Conservation (phyloP, 2,329 filamentous ascomycete genomes). For the Microcyclosporella mali region DNA sequence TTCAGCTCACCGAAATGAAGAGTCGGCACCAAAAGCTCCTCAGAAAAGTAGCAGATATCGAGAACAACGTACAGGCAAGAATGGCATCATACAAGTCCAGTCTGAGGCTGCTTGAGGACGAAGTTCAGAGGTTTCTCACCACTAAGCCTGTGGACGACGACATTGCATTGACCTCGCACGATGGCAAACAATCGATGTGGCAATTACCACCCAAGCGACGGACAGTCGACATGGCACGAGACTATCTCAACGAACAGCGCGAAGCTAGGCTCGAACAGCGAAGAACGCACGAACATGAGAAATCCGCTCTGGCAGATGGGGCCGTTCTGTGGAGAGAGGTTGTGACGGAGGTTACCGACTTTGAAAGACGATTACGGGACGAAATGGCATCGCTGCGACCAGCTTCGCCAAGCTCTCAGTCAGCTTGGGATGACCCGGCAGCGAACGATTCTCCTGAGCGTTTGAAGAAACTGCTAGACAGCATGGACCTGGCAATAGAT, state of each 20-base stretch:
- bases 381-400: conserved; percentile 42
- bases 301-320: conserved; percentile 61
- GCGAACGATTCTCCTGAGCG: conserved; percentile 21
- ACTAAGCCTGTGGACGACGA: conserved; percentile 11
- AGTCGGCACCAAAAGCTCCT: conserved; percentile 54
- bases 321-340: conserved; percentile 60
- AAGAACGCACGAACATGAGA: conserved; percentile 54
- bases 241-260: conserved; percentile 64
- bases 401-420: conserved; percentile 18
- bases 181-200: conserved; percentile 27
- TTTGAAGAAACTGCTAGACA: conserved; percentile 38
- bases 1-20: conserved; percentile 44
- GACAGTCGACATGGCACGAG: conserved; percentile 63
- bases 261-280: conserved; percentile 51
- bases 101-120: conserved; percentile 58
- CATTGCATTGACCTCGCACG: conserved; percentile 7
- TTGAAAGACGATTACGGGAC: conserved; percentile 58
- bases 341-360: conserved; percentile 53
- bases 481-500: conserved; percentile 52
- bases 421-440: conserved; percentile 26
- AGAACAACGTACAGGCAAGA: conserved; percentile 63
- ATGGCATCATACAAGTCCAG: conserved; percentile 65
- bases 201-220: conserved; percentile 58
- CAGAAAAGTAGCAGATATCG: conserved; percentile 55
- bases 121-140: conserved; percentile 53